These are phyloP conservation scores for Tilletiopsis washingtonensis DNA, from an alignment of 1,284 basidiomycete species.

Conservation along the genomic window DNA sequence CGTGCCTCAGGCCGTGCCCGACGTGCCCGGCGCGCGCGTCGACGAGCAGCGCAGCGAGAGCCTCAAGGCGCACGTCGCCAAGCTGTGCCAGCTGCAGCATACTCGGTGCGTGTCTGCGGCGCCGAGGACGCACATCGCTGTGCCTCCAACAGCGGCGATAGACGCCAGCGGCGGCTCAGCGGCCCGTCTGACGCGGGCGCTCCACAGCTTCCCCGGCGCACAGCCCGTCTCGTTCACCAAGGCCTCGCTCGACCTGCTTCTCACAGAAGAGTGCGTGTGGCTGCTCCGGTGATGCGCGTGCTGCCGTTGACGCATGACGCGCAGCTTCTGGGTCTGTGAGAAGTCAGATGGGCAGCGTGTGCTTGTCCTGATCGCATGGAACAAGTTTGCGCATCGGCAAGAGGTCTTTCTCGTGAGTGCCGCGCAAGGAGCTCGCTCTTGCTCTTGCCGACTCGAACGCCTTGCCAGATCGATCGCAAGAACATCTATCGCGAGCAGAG, in stretches of 20 bases:
- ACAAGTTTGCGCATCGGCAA: constrained; percentile 55
- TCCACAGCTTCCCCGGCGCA: constrained; percentile 26
- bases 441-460: not conserved
- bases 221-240: constrained; percentile 41
- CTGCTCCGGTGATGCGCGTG: not conserved
- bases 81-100: not conserved
- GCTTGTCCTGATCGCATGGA: constrained; percentile 67
- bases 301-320: not conserved
- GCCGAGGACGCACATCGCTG: too few species aligned
- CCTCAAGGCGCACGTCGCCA: not conserved
- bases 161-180: too few species aligned
- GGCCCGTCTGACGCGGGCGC: not conserved
- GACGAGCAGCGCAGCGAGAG: not conserved
- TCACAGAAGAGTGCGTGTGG: constrained; percentile 16
- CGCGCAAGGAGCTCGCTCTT: not conserved
- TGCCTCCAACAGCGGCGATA: too few species aligned
- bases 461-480: constrained; percentile 72
- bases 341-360: constrained; percentile 98
- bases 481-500: constrained; percentile 69
- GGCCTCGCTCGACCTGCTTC: constrained; percentile 17
- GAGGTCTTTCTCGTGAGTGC: constrained; percentile 55
- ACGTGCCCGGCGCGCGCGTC: constrained; percentile 5
- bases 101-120: not conserved
- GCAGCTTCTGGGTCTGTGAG: constrained; percentile 97
- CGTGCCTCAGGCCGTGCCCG: too few species aligned